Evolutionary conservation across 352 stramenopile genomes (phyloP), one percentile per base, ranked within the genome.

Genomic region (Chrysophaeum taylorii): DNA sequence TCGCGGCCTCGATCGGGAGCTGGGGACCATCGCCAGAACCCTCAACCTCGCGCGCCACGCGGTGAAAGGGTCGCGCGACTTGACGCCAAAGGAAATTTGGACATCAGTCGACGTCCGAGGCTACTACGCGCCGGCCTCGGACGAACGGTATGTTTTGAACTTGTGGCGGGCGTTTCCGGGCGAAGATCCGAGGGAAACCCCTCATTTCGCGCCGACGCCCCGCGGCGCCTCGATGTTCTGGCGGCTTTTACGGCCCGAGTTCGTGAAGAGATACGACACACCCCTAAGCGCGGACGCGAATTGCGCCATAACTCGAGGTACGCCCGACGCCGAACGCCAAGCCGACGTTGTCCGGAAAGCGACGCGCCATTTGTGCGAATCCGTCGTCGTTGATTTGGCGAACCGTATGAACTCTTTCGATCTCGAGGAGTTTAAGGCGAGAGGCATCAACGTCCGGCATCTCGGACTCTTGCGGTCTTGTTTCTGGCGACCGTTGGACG

Each of bases 211-310:
- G 37, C 69, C 78, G 35, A 89, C 87, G 2, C 88, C 88, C 1
- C 76, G 90, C 5, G 85, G 86, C 0, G 88, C 95, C 80, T 90
- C 79, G 54, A 93, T 96, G 25, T 75, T 96, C n/a, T 96, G 89
- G 88, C 81, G 90, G 0, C 85, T 92, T 68, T 76, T 96, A 29
- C 84, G 90, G 31, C 89, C 90, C 0, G 88, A 95, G 69, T 79
- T 92, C 57, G 85, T 96, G 5, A 70, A 71, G 16, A 61, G 43
- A 1, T 82, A 81, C 53, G 67, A 67, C 16, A 73, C 72, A 0
- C 82, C 89, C 0, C 74, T 95, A 15, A 93, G 85, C 14, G 74
- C 87, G 0, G 89, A 96, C 71, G 87, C 88, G 0, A 75, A 93
- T 18, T 90, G 85, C 0, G 85, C 82, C 0, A 79, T 94, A 73